Evolutionary conservation across 73 alveolate species (phyloP).

Genomic region (Paramecium primaurelia): DNA sequence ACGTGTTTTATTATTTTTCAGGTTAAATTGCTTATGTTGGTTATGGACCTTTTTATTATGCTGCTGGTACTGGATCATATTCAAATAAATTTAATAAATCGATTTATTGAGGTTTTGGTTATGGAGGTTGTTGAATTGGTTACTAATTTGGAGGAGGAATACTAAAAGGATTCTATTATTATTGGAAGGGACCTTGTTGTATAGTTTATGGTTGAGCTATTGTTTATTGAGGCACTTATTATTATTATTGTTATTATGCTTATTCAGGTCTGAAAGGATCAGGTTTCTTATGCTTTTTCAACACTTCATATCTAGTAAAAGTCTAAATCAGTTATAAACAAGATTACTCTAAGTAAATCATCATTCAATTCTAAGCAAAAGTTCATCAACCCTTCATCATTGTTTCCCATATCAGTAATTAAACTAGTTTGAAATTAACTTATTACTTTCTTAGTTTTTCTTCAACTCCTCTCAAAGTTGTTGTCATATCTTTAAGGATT

Average conservation of each 20-base stretch:
- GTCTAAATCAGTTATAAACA: background rate
- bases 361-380: conserved; percentile 38
- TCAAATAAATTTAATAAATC: conserved; percentile 41
- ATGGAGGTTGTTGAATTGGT: background rate
- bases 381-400: conserved; percentile 46
- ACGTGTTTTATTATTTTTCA: background rate
- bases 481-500: background rate
- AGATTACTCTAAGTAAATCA: background rate
- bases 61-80: background rate
- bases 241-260: background rate
- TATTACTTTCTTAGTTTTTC: conserved; percentile 20
- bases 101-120: background rate
- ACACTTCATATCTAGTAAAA: background rate
- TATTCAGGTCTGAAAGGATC: background rate
- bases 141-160: background rate
- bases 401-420: conserved; percentile 10
- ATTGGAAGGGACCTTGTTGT: background rate
- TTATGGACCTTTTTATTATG: background rate
- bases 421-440: background rate
- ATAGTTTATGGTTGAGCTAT: background rate
- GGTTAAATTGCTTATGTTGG: background rate
- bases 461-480: conserved; percentile 43
- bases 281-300: conserved; percentile 3
- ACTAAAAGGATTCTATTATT: background rate
- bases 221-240: background rate